Base-by-base conservation (phyloP, 768 basidiomycete species). In the Lenzites betulinus region DNA sequence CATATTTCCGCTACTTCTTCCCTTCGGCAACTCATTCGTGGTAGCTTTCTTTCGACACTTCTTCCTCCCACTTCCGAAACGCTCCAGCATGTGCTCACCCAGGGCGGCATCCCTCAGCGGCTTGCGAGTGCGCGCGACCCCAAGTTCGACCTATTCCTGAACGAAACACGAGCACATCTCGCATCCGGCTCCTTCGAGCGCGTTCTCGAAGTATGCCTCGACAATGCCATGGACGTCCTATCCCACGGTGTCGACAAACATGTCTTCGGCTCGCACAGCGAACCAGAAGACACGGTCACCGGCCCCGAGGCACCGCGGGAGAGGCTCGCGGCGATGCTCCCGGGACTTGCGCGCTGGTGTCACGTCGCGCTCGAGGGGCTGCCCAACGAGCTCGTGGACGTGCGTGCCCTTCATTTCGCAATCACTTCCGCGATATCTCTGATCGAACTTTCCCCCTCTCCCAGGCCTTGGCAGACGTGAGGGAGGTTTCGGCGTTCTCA, bases 371-470 rank as follows among this genome's bases (percentile, higher is more conserved):
- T 93, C 65, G 81, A 84, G 63, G 83, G 82, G 18, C 70, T 88
- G 55, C 92, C 90, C 36, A 93, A 92, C 70, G 91, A 90, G 70
- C 76, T 93, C 64, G 82, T 93, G 26, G 92, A 95, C 76, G 93
- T 93, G 69, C 73, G 90, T 82, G 7, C 11, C 20, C 12, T 43
- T 48, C 23, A 58, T 42, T 56, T 56, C 26, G 22, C 18, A 2
- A 43, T 1, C 16, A 3, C 44, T 30, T 23, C 36, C 39, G 30
- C 18, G 33, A 22, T 18, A 3, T n/a, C 51, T 48, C 30, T 54
- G 35, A 38, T 44, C 35, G 36, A 18, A 63, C 39, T 41, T 26
- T 39, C 47, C 41, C 30, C 56, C 36, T 23, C 53, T 46, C 16
- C 51, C 67, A 92, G 90, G 83, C 81, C 58, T 67, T 92, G 46